Evolutionary conservation across 2,329 filamentous ascomycete species (phyloP), one percentile per base, ranked within the genome.

Genomic region (Penicillium griseofulvum): DNA sequence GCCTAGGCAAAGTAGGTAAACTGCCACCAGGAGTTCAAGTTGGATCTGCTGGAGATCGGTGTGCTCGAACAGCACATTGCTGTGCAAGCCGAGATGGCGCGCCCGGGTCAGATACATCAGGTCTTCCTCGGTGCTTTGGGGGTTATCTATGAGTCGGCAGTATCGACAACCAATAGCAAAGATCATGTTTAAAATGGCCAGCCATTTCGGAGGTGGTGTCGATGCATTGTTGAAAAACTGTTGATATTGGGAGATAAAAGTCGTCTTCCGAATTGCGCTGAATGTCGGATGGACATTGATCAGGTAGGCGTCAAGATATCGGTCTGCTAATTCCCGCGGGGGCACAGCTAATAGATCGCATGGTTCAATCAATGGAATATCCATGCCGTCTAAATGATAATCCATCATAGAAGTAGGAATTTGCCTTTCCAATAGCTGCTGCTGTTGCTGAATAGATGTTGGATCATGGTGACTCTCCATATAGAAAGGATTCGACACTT

Each of bases 161-260:
- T 76, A 73, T 31, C 69, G 70, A 55, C 73, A 74, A 2, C 72
- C 74, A 52, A 78, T 74, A 5, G 76, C 76, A 49, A 78, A 75
- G n/a, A 78, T 71, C 65, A 78, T 68, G 52, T 78, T 78, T 49
- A 78, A 52, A n/a, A 77, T 73, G 1, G 74, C 74, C 5, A 77
- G 64, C 73, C 73, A 76, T 54, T 71, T 69, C 24, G 57, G 60
- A 0, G 68, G 70, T 2, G 73, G 71, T 4, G 68, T 68, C 12
- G 55, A 60, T 4, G 54, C 43, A n/a, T 51, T 39, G 6, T 51
- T 57, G 26, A 60, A 72, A 17, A 75, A 72, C 29, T 68, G 63
- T 29, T 64, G 61, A 57, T 76, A 78, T 52, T 77, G 74, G n/a
- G 63, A 54, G 2, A 62, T 65, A 37, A 77, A 77, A 5, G 69